Percentiles rank a stretch among this genome's conserved stretches.
phyloP scores from a whole-genome alignment of 2,329 filamentous ascomycete genomes.

The Cytospora chrysosperma region DNA sequence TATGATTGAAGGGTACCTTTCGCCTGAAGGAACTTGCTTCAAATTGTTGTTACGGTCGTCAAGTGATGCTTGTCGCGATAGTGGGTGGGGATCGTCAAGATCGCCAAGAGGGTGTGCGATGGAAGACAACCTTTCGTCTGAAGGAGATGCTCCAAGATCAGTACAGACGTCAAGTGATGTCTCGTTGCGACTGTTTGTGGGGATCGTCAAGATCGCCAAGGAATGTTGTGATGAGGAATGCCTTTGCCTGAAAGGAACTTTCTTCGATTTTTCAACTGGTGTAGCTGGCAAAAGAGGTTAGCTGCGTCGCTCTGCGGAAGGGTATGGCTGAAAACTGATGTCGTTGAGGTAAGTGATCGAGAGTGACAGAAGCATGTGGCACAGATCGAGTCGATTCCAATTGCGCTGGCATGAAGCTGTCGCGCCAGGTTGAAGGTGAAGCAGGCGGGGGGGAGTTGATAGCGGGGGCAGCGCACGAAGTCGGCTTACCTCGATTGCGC shows the following conservation, averaged over 20 bases:
- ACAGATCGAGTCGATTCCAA: not conserved
- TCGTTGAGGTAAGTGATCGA: not conserved
- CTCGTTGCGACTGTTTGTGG: not conserved
- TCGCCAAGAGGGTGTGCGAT: not conserved
- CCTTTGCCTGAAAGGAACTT: not conserved
- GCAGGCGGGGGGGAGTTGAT: no score
- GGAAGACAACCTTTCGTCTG: not conserved
- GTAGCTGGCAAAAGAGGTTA: not conserved
- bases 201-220: not conserved
- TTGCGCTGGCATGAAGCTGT: not conserved
- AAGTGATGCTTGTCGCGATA: not conserved
- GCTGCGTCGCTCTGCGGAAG: not conserved
- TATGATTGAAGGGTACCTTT: not conserved
- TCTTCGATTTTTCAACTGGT: not conserved
- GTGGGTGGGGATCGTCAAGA: not conserved
- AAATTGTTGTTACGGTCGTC: constrained; percentile 9
- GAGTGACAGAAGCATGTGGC: not conserved
- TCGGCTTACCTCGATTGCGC: no score
- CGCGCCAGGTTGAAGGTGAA: not conserved
- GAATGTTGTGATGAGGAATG: not conserved
- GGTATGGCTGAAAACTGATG: not conserved
- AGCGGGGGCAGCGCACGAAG: no score
- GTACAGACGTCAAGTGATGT: not conserved
- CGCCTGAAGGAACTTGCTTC: constrained; percentile 10
- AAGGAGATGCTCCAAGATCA: not conserved